Percentiles rank a stretch among this genome's conserved stretches.
phyloP scores from a whole-genome alignment of 2,329 filamentous ascomycete species.

The Ascocoryne sarcoides region DNA sequence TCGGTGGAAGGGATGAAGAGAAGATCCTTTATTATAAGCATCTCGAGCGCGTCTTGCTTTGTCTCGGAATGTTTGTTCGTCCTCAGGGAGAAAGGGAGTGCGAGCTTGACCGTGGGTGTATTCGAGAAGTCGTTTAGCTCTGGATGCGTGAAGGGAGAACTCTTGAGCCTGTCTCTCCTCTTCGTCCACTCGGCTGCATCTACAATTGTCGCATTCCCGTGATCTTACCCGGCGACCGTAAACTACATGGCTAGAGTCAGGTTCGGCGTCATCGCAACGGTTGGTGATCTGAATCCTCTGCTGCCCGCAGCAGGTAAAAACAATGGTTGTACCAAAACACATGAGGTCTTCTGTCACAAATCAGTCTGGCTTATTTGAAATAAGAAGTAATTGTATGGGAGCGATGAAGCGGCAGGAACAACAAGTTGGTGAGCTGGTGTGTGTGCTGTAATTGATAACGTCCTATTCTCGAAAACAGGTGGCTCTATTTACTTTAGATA shows the following conservation, averaged over 20 bases:
- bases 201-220: no score
- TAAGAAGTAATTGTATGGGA: background rate
- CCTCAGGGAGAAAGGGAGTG: background rate
- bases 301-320: background rate
- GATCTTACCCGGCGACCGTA: no score
- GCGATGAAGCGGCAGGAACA: background rate
- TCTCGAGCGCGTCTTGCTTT: background rate
- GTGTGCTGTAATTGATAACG: no score
- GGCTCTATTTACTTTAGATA: background rate
- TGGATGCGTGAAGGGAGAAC: no score
- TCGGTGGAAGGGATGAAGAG: background rate
- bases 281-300: background rate
- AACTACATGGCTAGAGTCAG: no score
- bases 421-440: no score
- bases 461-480: no score
- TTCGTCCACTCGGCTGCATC: no score
- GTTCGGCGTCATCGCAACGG: no score
- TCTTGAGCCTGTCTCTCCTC: no score
- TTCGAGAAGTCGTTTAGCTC: no score
- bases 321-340: background rate
- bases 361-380: background rate
- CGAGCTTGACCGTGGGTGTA: no score
- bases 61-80: background rate
- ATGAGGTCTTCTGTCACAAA: background rate
- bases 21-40: background rate